Evolutionary conservation across 495 filamentous ascomycete genomes (phyloP).

Genomic region (Massariosphaeria phaeospora): DNA sequence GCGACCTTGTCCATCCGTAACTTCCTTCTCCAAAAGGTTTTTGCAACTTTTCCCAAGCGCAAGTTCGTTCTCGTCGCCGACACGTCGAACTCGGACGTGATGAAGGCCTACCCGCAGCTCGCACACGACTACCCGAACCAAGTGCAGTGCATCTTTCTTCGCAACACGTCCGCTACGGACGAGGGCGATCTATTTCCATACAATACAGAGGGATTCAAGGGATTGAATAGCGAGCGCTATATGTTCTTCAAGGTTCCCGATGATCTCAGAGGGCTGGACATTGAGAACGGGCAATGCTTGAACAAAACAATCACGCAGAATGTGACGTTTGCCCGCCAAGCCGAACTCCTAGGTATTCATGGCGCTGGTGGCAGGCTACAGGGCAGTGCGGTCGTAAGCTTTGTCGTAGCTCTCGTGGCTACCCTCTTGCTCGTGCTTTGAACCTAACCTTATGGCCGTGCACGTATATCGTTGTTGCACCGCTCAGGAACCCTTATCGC

Average conservation of each 20-base stretch:
- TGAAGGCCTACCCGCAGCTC: constrained; percentile 67
- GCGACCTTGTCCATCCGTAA: constrained; percentile 67
- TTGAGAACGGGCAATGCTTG: constrained; percentile 63
- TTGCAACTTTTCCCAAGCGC: constrained; percentile 68
- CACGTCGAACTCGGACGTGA: constrained; percentile 72
- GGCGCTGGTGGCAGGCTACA: constrained; percentile 12
- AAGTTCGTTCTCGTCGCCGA: constrained; percentile 74
- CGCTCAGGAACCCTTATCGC: too few relatives aligned
- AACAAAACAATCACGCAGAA: constrained; percentile 61
- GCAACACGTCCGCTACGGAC: constrained; percentile 70
- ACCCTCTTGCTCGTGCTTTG: constrained; percentile 20
- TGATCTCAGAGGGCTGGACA: constrained; percentile 62
- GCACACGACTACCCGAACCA: constrained; percentile 59
- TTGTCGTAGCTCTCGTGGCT: constrained; percentile 25
- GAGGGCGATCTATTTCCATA: constrained; percentile 60
- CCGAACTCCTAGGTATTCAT: constrained; percentile 46
- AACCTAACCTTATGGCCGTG: too few relatives aligned
- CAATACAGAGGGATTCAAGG: constrained; percentile 65
- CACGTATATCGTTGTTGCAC: too few relatives aligned
- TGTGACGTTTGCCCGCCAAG: constrained; percentile 65
- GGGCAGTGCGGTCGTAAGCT: constrained; percentile 12
- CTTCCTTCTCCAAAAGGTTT: constrained; percentile 62
- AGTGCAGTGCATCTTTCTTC: constrained; percentile 72
- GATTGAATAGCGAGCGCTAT: constrained; percentile 56
- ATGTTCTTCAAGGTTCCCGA: constrained; percentile 75